These are phyloP conservation scores for Globisporangium splendens DNA, from an alignment of 352 stramenopile species.

Conservation along the genomic window DNA sequence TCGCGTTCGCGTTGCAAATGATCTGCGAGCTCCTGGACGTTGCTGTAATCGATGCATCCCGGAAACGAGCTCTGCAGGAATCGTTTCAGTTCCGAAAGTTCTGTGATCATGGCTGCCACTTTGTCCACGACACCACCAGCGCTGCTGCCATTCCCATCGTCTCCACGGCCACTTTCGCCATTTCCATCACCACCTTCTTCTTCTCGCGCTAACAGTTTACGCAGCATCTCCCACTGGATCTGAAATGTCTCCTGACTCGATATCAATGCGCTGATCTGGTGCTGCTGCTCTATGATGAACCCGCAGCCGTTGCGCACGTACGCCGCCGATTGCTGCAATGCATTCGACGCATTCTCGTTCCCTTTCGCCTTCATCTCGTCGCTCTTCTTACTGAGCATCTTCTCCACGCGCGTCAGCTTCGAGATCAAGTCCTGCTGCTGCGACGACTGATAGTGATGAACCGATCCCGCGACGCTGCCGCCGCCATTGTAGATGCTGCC, in stretches of 20 bases:
- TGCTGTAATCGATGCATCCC: neutral
- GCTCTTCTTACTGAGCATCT: conserved; percentile 67
- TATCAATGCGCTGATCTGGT: conserved; percentile 38
- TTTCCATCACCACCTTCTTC: conserved; percentile 4
- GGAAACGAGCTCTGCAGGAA: conserved; percentile 12
- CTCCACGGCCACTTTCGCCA: conserved; percentile 16
- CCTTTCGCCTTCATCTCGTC: conserved; percentile 73
- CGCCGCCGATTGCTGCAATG: conserved; percentile 50
- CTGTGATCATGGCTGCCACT: conserved; percentile 3
- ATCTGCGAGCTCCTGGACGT: neutral
- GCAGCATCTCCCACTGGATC: conserved; percentile 21
- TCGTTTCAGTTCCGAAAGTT: conserved; percentile 2
- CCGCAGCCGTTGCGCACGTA: conserved; percentile 31
- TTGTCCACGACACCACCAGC: conserved; percentile 5
- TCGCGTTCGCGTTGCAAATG: conserved; percentile 7
- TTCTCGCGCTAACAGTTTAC: conserved; percentile 12
- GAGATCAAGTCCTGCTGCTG: conserved; percentile 29
- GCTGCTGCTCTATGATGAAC: conserved; percentile 46
- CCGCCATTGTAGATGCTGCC: conserved; percentile 11
- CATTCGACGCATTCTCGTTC: conserved; percentile 47
- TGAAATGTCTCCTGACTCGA: conserved; percentile 17
- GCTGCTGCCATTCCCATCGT: neutral
- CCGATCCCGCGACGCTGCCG: conserved; percentile 11
- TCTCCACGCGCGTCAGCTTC: conserved; percentile 39
- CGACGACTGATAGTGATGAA: neutral